Evolutionary conservation across 1,139 yeast species (phyloP), one percentile per base, ranked within the genome.

Genomic region (Blastobotrys raffinosifermentans): DNA sequence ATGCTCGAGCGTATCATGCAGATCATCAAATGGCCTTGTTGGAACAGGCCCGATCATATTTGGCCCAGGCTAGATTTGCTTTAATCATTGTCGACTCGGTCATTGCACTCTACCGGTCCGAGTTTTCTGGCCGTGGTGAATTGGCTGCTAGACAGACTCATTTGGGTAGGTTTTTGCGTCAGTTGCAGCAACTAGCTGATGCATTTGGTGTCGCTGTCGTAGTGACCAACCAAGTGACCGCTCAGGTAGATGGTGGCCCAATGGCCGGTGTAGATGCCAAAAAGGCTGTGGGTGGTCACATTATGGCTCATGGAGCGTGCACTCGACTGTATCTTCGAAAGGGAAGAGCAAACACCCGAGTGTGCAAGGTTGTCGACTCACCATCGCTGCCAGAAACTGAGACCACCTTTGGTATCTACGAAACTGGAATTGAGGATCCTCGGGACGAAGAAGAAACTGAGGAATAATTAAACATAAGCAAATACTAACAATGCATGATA

Each of bases 151-250:
- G 99, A 49, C 99, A 91, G 64, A 76, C 81, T 63, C 96, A 87
- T 55, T 87, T 91, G 38, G 97, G 97, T 20, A 83, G 80, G 61
- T 89, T 82, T 57, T 80, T 93, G 89, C 73, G 97, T 51, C 80
- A 84, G 29, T 71, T 91, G 45, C 97, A 91, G 61, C 67, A 96
- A 51, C 72, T 91, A 39, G 98, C 98, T 0, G 98, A 91, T 62
- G 97, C 91, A 64, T 91, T 85, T 63, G 99, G 99, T 30, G 87
- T 93, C 41, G 98, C 98, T 0, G 96, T 91, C 10, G 86, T 93
- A n/a, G 89, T 91, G 37, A 93, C 99, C 3, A 91, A 91, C 64
- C 99, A 91, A 63, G 99, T 91, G 20, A 96, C 87, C 5, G 96
- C 98, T 2, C 96, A 89, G 61, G 98, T 93, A 15, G 99, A 91